These are phyloP conservation scores for Globisporangium splendens DNA, from an alignment of 352 stramenopile genomes.

Conservation along the genomic window DNA sequence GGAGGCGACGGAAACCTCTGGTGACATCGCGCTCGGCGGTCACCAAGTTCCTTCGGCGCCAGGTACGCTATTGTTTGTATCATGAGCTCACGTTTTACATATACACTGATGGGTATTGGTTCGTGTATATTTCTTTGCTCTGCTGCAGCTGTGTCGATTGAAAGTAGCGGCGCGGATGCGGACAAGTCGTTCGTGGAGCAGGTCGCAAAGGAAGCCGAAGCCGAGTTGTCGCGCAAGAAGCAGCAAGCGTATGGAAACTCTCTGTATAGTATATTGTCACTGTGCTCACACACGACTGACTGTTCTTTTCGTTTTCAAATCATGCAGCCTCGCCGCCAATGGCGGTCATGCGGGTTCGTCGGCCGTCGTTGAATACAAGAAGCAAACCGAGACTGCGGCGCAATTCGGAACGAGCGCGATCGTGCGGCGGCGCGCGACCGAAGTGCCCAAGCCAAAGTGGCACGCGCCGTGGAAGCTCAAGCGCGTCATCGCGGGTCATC, in stretches of 20 bases:
- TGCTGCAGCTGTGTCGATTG: slow-evolving; percentile 11
- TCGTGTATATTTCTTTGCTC: background rate
- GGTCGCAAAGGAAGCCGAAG: slow-evolving; percentile 53
- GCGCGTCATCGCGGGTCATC: slow-evolving; percentile 93
- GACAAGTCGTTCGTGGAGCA: slow-evolving; percentile 43
- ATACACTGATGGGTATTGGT: background rate
- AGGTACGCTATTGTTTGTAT: slow-evolving; percentile 1
- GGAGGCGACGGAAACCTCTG: background rate
- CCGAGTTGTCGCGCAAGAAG: slow-evolving; percentile 40
- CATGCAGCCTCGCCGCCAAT: slow-evolving; percentile 20
- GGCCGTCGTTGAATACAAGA: slow-evolving; percentile 64
- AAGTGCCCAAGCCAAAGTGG: slow-evolving; percentile 96
- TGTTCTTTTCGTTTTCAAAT: background rate
- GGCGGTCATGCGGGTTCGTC: slow-evolving; percentile 20
- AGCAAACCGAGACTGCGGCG: slow-evolving; percentile 37
- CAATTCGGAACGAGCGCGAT: slow-evolving; percentile 64
- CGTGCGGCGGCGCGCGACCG: slow-evolving; percentile 68
- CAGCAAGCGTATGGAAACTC: slow-evolving; percentile 33
- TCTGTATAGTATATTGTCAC: slow-evolving; percentile 1
- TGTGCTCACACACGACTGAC: background rate
- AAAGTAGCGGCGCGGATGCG: background rate
- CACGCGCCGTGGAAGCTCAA: slow-evolving; percentile 98
- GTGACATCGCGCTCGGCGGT: slow-evolving; percentile 16
- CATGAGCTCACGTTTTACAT: background rate
- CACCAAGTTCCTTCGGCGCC: slow-evolving; percentile 10